Conservation (phyloP, 78 protist species). For the Dictyostelium brefeldianum region DNA sequence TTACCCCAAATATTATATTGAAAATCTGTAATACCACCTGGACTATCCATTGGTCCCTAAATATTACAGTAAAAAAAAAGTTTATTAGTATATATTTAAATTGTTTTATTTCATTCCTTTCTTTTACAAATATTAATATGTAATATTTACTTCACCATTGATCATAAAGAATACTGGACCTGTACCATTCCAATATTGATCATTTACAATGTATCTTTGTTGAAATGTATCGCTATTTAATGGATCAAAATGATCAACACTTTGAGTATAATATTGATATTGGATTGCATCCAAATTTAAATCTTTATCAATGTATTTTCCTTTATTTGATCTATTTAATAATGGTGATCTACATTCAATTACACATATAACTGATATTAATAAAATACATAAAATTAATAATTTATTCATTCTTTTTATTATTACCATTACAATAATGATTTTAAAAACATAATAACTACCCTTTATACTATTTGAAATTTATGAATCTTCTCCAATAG, state of each 20-base stretch:
- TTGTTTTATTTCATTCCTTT: background rate
- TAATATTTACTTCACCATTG: conserved; percentile 10
- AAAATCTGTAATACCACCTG: background rate
- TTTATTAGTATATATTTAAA: background rate
- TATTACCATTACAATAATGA: no score
- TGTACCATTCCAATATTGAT: conserved; percentile 14
- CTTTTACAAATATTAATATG: no score
- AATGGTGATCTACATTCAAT: no score
- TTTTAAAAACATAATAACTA: no score
- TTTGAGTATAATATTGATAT: background rate
- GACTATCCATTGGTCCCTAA: background rate
- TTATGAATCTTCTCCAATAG: no score
- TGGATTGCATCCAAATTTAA: background rate
- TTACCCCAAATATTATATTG: background rate
- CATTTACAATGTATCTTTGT: conserved; percentile 28
- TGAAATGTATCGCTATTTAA: background rate
- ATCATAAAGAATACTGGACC: conserved; percentile 45
- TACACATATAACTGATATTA: no score
- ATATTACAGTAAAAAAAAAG: no score
- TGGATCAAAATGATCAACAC: conserved; percentile 31
- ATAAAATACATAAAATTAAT: no score
- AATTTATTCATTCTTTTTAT: no score
- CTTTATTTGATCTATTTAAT: no score
- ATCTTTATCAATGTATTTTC: no score
- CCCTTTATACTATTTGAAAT: no score